These are phyloP conservation scores for Venturia oleaginea DNA, from an alignment of 2,329 filamentous ascomycete species.

Conservation along the genomic window DNA sequence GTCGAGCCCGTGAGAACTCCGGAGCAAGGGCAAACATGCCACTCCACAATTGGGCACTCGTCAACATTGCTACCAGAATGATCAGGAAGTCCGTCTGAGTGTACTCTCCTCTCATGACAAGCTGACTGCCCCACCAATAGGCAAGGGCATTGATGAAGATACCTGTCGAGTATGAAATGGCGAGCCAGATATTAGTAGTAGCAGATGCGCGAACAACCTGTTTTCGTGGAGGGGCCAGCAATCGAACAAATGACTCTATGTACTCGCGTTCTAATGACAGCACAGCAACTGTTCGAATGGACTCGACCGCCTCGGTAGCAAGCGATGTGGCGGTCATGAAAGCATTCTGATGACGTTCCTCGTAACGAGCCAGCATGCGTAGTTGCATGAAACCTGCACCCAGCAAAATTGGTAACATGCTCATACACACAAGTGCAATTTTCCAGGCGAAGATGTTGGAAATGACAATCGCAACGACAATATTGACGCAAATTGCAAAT, in stretches of 20 bases:
- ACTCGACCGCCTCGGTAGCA: conserved; percentile 57
- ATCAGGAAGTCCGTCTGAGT: conserved; percentile 62
- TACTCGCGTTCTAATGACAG: conserved; percentile 26
- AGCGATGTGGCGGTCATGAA: conserved; percentile 40
- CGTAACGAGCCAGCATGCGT: conserved; percentile 45
- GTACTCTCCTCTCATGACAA: conserved; percentile 57
- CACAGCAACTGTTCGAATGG: conserved; percentile 50
- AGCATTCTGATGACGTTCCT: conserved; percentile 54
- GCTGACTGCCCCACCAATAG: conserved; percentile 53
- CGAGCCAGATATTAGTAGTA: conserved; percentile 33
- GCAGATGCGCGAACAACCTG: conserved; percentile 32
- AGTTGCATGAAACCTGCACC: conserved; percentile 38
- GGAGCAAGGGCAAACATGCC: conserved; percentile 67
- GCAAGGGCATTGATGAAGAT: conserved; percentile 41
- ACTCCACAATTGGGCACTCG: conserved; percentile 64
- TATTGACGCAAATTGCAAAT: conserved; percentile 38
- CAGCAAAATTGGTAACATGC: conserved; percentile 40
- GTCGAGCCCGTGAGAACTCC: conserved; percentile 58
- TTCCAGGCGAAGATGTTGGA: conserved; percentile 42
- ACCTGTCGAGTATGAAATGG: conserved; percentile 36
- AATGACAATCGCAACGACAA: conserved; percentile 39
- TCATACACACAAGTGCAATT: conserved; percentile 42
- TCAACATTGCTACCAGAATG: conserved; percentile 60
- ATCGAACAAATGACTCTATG: conserved; percentile 34
- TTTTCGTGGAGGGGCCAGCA: conserved; percentile 30